phyloP scores from a whole-genome alignment of 2,329 filamentous ascomycete species.

The Talaromyces sp. region DNA sequence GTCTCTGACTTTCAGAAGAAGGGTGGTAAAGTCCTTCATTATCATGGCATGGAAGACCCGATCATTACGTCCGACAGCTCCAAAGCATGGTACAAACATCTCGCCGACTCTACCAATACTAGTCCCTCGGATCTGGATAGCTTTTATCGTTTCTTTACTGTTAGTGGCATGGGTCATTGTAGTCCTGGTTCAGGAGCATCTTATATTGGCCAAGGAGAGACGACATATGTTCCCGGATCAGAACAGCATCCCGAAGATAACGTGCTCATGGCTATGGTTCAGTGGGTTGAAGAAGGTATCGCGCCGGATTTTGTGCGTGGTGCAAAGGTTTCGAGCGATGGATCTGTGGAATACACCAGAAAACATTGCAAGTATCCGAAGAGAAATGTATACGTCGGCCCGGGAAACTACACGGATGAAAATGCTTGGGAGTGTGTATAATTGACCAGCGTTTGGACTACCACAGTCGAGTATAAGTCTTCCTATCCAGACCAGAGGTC shows the following conservation, averaged over 20 bases:
- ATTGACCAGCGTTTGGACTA: not conserved
- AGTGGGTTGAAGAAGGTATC: conserved; percentile 37
- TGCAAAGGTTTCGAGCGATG: conserved; percentile 29
- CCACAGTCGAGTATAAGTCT: too few relatives aligned
- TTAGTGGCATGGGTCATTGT: conserved; percentile 56
- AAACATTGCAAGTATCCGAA: not conserved
- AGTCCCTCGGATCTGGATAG: conserved; percentile 33
- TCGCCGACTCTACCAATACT: conserved; percentile 38
- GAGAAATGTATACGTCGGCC: conserved; percentile 24
- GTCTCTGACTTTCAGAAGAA: conserved; percentile 30
- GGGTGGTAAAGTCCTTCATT: conserved; percentile 44
- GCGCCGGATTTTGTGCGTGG: conserved; percentile 29
- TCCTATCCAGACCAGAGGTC: too few relatives aligned
- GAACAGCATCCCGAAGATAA: conserved; percentile 37
- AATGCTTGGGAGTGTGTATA: conserved; percentile 33
- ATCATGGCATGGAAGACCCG: conserved; percentile 44
- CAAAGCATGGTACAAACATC: conserved; percentile 51
- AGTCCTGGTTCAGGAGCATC: conserved; percentile 40
- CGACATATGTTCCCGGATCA: conserved; percentile 26
- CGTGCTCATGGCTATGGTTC: conserved; percentile 48
- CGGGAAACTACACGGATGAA: conserved; percentile 33
- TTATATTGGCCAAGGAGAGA: conserved; percentile 17
- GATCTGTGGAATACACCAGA: not conserved
- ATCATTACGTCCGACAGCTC: conserved; percentile 52
- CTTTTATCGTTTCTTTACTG: conserved; percentile 49